These are phyloP conservation scores for Ceratocystis variospora DNA, from an alignment of 2,329 filamentous ascomycete genomes.

Conservation along the genomic window DNA sequence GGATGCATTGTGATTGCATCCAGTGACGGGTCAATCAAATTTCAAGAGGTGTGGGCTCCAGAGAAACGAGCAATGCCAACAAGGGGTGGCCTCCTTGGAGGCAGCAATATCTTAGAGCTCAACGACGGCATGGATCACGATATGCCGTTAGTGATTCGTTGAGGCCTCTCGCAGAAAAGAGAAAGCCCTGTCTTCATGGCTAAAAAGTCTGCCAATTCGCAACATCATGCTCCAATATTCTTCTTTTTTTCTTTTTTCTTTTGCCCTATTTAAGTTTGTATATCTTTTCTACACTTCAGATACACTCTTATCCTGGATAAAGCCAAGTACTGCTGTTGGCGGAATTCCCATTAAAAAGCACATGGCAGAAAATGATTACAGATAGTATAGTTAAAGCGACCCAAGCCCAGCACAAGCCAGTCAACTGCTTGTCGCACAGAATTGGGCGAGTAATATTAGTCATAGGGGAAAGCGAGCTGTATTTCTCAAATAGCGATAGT, in stretches of 20 bases:
- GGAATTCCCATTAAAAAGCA: neutral
- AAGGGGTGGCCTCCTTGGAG: neutral
- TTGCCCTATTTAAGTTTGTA: neutral
- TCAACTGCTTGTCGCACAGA: neutral
- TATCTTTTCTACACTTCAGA: neutral
- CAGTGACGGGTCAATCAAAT: slow-evolving; percentile 84
- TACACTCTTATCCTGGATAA: neutral
- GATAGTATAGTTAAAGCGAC: neutral
- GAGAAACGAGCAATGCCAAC: slow-evolving; percentile 46
- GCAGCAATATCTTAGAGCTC: slow-evolving; percentile 63
- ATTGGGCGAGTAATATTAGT: neutral
- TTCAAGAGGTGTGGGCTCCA: slow-evolving; percentile 74
- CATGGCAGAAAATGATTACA: neutral
- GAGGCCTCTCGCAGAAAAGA: neutral
- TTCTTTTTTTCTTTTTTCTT: neutral
- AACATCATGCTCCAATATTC: neutral
- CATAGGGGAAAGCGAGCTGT: neutral
- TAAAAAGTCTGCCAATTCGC: neutral
- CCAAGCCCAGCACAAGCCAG: neutral
- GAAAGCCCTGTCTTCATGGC: neutral
- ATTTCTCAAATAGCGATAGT: neutral
- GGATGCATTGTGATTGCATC: slow-evolving; percentile 76
- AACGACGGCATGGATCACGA: slow-evolving; percentile 68
- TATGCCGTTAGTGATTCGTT: neutral
- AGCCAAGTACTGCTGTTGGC: neutral